Evolutionary conservation across 768 basidiomycete genomes (phyloP).

Genomic region (Boletus rufocinnamomeus): DNA sequence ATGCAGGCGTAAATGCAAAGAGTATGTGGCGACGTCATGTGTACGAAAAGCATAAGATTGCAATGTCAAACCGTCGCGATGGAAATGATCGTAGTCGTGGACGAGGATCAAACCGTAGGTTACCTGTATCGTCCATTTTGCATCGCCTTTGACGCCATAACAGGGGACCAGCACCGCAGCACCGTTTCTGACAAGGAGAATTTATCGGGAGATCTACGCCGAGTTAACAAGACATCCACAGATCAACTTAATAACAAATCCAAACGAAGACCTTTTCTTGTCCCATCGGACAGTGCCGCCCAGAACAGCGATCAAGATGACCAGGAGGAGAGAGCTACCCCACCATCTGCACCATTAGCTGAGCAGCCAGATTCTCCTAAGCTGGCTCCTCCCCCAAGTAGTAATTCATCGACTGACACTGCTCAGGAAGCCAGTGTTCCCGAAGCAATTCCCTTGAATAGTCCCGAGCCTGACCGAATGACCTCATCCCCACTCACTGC

Average conservation of each 20-base stretch:
- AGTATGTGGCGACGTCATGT: conserved; percentile 92
- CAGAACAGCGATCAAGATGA: conserved; percentile 16
- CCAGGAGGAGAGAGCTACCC: conserved; percentile 15
- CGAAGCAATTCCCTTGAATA: conserved; percentile 1
- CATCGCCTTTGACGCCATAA: conserved; percentile 23
- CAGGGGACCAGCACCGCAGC: conserved; percentile 67
- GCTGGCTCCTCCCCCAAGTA: conserved; percentile 20
- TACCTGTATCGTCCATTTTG: conserved; percentile 1
- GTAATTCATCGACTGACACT: conserved; percentile 1
- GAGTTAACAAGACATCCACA: conserved; percentile 28
- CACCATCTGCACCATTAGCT: conserved; percentile 27
- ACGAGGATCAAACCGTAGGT: conserved; percentile 66
- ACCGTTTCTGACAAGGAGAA: conserved; percentile 36
- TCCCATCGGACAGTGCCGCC: conserved; percentile 15
- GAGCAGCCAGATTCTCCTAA: conserved; percentile 29
- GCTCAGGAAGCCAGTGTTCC: neutral
- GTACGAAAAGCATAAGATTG: conserved; percentile 87
- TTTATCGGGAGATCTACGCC: conserved; percentile 33
- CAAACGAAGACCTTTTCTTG: conserved; percentile 26
- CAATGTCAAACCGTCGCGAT: conserved; percentile 85
- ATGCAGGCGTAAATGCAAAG: conserved; percentile 86
- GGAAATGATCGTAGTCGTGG: conserved; percentile 63
- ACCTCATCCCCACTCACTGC: conserved; percentile 29
- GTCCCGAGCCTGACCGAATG: conserved; percentile 9
- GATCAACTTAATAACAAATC: conserved; percentile 22